Evolutionary conservation across 2,329 filamentous ascomycete genomes (phyloP).

Genomic region (Aspergillaceae sp.): DNA sequence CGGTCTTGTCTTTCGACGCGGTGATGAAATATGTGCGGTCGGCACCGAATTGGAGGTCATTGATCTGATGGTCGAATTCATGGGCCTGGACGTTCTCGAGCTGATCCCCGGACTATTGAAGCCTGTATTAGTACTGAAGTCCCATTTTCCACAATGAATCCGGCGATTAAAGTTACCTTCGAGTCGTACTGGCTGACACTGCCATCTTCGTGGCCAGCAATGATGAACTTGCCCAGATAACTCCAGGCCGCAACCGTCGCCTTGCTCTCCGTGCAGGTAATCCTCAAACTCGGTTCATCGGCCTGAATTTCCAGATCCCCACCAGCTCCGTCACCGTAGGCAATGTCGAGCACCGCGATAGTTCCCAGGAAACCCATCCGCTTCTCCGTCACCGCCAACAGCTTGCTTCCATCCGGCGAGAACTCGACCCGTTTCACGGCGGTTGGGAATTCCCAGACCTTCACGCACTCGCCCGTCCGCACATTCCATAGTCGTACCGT

Average conservation of each 20-base stretch:
- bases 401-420: conserved; percentile 80
- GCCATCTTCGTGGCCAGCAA: conserved; percentile 94
- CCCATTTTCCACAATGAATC: too few species aligned
- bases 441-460: conserved; percentile 96
- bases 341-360: conserved; percentile 87
- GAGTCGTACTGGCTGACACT: conserved; percentile 83
- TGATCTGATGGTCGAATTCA: conserved; percentile 73
- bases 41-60: conserved; percentile 86
- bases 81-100: conserved; percentile 75
- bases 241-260: conserved; percentile 96
- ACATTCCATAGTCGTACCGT: conserved; percentile 96
- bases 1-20: conserved; percentile 93
- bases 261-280: conserved; percentile 92
- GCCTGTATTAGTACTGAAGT: conserved; percentile 9
- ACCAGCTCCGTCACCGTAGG: conserved; percentile 54
- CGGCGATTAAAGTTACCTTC: conserved; percentile 49
- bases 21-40: conserved; percentile 99
- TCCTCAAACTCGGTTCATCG: conserved; percentile 73
- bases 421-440: conserved; percentile 98
- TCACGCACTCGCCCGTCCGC: conserved; percentile 82
- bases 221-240: conserved; percentile 90
- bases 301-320: conserved; percentile 63
- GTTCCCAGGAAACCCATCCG: conserved; percentile 93
- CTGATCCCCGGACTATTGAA: conserved; percentile 61
- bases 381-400: conserved; percentile 96